Evolutionary conservation across 805 yeast genomes (phyloP).

Genomic region (Yamadazyma endophytica): DNA sequence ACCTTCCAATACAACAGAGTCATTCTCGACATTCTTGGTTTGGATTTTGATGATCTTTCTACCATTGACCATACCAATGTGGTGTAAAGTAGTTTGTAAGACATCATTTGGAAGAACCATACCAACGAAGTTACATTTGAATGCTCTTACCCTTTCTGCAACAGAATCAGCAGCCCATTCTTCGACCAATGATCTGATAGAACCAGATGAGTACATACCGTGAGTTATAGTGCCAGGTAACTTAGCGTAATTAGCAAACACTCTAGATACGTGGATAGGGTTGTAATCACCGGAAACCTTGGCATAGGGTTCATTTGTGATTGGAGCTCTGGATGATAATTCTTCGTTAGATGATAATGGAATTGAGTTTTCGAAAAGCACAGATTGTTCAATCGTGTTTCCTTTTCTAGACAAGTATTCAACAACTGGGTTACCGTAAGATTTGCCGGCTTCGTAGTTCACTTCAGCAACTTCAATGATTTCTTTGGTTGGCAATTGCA

Average conservation of each 20-base stretch:
- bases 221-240: constrained; percentile 98
- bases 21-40: constrained; percentile 79
- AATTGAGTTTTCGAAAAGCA: constrained; percentile 83
- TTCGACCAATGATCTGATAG: constrained; percentile 92
- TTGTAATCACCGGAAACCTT: constrained; percentile 97
- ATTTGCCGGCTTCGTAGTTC: constrained; percentile 83
- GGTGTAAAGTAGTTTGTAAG: constrained; percentile 83
- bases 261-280: constrained; percentile 96
- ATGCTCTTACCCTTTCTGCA: constrained; percentile 93
- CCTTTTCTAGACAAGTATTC: constrained; percentile 93
- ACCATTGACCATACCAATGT: constrained; percentile 98
- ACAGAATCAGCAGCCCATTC: constrained; percentile 98
- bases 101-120: constrained; percentile 97
- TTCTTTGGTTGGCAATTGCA: constrained; percentile 92
- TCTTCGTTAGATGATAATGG: constrained; percentile 70
- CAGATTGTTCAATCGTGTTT: constrained; percentile 88
- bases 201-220: constrained; percentile 98
- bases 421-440: constrained; percentile 96
- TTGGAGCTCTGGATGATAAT: constrained; percentile 77
- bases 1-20: constrained; percentile 74
- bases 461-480: constrained; percentile 78
- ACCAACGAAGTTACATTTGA: constrained; percentile 84
- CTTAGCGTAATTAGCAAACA: constrained; percentile 87
- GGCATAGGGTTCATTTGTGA: constrained; percentile 94
- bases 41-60: constrained; percentile 94